Evolutionary conservation across 768 basidiomycete species (phyloP), one percentile per base, ranked within the genome.

Genomic region (Phanerochaete sordida): DNA sequence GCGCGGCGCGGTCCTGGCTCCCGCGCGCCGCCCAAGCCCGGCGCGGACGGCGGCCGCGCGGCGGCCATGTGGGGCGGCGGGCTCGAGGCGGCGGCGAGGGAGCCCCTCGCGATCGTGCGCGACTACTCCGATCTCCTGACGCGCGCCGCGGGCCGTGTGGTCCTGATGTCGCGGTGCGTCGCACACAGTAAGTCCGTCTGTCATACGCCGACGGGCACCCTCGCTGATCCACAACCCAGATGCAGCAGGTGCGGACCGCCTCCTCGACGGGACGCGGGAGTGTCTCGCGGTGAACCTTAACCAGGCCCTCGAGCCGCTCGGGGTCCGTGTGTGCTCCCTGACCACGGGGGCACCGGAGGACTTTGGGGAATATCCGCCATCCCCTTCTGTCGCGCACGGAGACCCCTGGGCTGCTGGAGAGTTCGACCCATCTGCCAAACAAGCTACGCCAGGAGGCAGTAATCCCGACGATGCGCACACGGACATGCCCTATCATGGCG

Each of bases 91-190:
- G 52, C 58, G 56, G 58, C 70, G 43, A 66, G 63, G 51, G 69
- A 70, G 37, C 72, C 73, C 12, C 56, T 70, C 19, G 56, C 67
- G 45, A 61, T 72, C 59, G 64, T 69, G 24, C 58, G 65, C 12
- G 71, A 69, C 56, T 74, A 73, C 64, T 56, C 64, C 45, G 53
- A 64, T 24, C 4, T 71, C 63, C 70, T 74, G 49, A 47, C 59
- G 37, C 60, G 67, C 45, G 66, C 71, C 26, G 63, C 71, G n/a
- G 73, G 72, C 27, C 63, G 73, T 46, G 64, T 74, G 3, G 65
- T 74, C 37, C 54, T 74, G 28, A 49, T 72, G 43, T 59, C 68
- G n/a, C 59, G 58, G 39, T 67, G 68, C 61, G 23, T 23, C 49
- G 27, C 30, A 26, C 15, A 37, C 21, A 26, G 43, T 56, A 30